Conservation (phyloP, 805 yeast species). For the Candida sphagnicola region DNA sequence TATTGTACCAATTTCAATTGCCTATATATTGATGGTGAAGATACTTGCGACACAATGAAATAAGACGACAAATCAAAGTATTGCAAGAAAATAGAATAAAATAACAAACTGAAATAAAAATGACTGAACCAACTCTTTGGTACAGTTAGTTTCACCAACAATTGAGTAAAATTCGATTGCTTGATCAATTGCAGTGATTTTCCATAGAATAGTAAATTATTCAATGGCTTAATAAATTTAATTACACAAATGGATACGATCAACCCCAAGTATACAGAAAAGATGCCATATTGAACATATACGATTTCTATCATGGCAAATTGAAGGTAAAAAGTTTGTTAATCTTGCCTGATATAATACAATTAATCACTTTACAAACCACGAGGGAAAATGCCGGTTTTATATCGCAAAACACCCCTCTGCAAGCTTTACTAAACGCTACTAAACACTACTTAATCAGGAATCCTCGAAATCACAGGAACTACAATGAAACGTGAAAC, state of each 20-base stretch:
- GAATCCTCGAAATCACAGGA: too few species aligned
- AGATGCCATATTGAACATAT: background rate
- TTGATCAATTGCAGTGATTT: slow-evolving; percentile 10
- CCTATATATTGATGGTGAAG: slow-evolving; percentile 9
- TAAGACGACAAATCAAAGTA: slow-evolving; percentile 1
- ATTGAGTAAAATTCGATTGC: background rate
- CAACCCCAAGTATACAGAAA: slow-evolving; percentile 3
- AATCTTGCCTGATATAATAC: too few species aligned
- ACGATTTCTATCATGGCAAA: background rate
- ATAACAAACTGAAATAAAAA: slow-evolving; percentile 49
- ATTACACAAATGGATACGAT: slow-evolving; percentile 11
- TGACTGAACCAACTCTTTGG: slow-evolving; percentile 64
- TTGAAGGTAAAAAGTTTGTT: too few species aligned
- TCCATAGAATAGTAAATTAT: slow-evolving; percentile 20
- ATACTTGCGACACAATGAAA: background rate
- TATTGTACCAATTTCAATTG: slow-evolving; percentile 18
- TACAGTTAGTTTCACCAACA: slow-evolving; percentile 38
- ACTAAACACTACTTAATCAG: too few species aligned
- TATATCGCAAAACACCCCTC: too few species aligned
- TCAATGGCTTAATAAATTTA: slow-evolving; percentile 13
- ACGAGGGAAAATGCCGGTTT: too few species aligned
- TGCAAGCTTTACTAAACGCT: too few species aligned
- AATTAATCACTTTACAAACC: too few species aligned
- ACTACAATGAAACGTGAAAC: too few species aligned
- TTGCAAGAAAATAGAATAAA: slow-evolving; percentile 8